Base-by-base conservation (phyloP, 768 basidiomycete species). In the Amanita pallidorosea region DNA sequence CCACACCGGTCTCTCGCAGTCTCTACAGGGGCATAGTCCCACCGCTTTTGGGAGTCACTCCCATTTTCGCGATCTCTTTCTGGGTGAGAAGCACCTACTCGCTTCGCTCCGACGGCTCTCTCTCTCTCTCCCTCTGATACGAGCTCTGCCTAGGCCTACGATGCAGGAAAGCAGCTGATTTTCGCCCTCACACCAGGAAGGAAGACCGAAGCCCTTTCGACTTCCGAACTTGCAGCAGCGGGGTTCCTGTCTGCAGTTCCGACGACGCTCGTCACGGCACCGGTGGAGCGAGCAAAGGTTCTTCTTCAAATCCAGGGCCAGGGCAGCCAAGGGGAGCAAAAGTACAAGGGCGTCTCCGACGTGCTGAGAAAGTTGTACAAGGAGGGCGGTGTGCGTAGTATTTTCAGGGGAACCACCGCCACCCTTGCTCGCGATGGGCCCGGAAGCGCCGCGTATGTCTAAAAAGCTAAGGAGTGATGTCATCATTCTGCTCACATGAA, bases 51-150 rank as follows among this genome's bases (percentile, higher is more conserved):
- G 92, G 95, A 25, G 91, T 99, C 25, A 98, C 96, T 4, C 96
- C 96, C 31, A 98, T 97, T 61, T 99, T 99, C 60, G 96, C 96
- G 3, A 71, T 98, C 27, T 95, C 92, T 3, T 98, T 99, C 74
- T 97, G 94, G 94, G 94, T 93, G 65, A 52, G 76, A 46, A 31
- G 20, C 31, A 15, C 47, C 2, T 8, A 50, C 11, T 12, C 11
- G 31, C 3, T 1, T 31, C 11, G 31, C 31, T 37, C 35, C n/a
- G n/a, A 18, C 37, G 46, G 31, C 27, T 27, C 27, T 7, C 27
- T 23, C 37, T 37, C n/a, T 40, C 27, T 7, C 27, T 23, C 37
- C 34, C n/a, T 40, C 35, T 35, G 22, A 35, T 18, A 45, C 34
- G n/a, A 45, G 34, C 18, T 42, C 15, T 48, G 55, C 29, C 7